Conservation (phyloP, 495 filamentous ascomycete genomes). For the Lophium mytilinum region DNA sequence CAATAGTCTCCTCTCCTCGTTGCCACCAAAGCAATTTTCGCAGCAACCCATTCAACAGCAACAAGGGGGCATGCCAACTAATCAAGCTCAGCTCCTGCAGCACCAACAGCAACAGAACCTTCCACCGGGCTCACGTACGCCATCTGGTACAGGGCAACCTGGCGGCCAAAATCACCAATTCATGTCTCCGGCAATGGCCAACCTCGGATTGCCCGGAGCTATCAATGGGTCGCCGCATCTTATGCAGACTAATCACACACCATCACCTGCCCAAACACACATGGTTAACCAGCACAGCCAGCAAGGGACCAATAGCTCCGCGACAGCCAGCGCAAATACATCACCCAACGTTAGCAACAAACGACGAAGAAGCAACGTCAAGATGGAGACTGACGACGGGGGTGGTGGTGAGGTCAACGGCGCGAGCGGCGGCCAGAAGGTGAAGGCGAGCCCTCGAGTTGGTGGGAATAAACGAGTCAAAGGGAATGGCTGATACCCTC, state of each 20-base stretch:
- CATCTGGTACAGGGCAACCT: conserved; percentile 7
- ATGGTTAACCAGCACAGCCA: conserved; percentile 70
- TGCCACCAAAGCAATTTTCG: conserved; percentile 15
- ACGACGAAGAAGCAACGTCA: conserved; percentile 68
- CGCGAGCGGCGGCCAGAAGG: conserved; percentile 37
- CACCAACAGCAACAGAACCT: conserved; percentile 14
- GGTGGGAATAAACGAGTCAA: conserved; percentile 27
- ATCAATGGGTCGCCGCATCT: conserved; percentile 49
- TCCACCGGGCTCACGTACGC: conserved; percentile 16
- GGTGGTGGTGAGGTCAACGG: conserved; percentile 27
- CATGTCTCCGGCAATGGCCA: conserved; percentile 47
- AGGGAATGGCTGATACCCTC: conserved; percentile 3
- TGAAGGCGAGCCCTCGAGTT: conserved; percentile 33
- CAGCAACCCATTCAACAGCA: conserved; percentile 16
- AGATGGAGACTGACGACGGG: conserved; percentile 60
- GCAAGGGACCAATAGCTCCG: conserved; percentile 58
- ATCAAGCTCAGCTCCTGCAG: conserved; percentile 12
- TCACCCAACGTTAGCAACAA: conserved; percentile 75
- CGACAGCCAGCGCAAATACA: conserved; percentile 65
- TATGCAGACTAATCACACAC: conserved; percentile 29
- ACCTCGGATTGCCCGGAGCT: conserved; percentile 45
- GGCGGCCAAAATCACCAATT: conserved; percentile 39
- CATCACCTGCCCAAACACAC: conserved; percentile 42
- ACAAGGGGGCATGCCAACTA: conserved; percentile 22
- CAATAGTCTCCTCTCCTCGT: conserved; percentile 20